A percentile compares a stretch with the other conserved stretches of the same genome.
These are phyloP conservation scores for Penicillium taxi DNA, from an alignment of 495 filamentous ascomycete species.

Conservation along the genomic window DNA sequence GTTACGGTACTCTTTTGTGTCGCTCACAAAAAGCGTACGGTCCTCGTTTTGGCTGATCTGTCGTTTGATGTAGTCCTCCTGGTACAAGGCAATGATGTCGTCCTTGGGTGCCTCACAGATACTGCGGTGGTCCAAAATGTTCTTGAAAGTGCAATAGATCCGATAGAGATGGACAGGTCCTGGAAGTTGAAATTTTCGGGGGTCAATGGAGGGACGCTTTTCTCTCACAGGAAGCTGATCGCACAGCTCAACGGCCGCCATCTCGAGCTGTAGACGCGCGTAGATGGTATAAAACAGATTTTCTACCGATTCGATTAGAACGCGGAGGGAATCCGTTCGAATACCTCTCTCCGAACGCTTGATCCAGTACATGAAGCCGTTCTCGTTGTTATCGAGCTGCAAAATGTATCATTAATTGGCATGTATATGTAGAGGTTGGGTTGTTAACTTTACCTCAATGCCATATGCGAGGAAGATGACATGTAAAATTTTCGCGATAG, in stretches of 20 bases:
- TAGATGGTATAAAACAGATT: constrained; percentile 33
- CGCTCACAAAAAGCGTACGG: constrained; percentile 8
- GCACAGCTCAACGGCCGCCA: constrained; percentile 32
- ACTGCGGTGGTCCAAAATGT: constrained; percentile 21
- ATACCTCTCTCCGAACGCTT: constrained; percentile 21
- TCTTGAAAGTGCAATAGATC: constrained; percentile 27
- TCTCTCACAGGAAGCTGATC: constrained; percentile 18
- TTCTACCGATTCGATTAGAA: constrained; percentile 26
- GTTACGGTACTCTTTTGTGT: constrained; percentile 29
- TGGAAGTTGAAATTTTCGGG: constrained; percentile 20
- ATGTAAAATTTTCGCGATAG: constrained; percentile 30
- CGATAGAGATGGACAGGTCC: constrained; percentile 26
- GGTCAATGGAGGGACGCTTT: constrained; percentile 6
- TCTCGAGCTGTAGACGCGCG: constrained; percentile 29
- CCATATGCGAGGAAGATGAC: constrained; percentile 28
- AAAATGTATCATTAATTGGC: constrained; percentile 1
- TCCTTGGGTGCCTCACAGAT: constrained; percentile 21
- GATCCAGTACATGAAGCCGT: constrained; percentile 25
- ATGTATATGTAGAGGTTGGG: neutral
- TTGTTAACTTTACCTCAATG: constrained; percentile 29
- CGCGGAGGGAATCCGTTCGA: constrained; percentile 14
- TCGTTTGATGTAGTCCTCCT: constrained; percentile 19
- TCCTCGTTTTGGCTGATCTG: constrained; percentile 5
- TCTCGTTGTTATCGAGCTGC: constrained; percentile 23
- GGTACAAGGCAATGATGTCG: constrained; percentile 18